Conservation (phyloP, 345 rosid genomes). For the Anacardium occidentale region DNA sequence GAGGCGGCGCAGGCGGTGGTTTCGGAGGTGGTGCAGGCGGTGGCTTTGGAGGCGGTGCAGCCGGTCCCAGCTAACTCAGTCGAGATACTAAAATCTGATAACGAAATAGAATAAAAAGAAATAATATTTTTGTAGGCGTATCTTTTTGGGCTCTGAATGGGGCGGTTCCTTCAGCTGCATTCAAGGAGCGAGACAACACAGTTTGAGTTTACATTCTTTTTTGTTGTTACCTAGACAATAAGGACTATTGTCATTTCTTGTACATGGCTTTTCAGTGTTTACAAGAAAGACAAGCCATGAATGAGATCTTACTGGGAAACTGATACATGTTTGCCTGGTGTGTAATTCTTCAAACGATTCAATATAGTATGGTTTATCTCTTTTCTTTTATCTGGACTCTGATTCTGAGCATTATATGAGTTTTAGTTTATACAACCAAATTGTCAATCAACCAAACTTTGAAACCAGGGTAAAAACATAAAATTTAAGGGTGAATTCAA, state of each 20-base stretch:
- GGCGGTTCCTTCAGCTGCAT: not conserved
- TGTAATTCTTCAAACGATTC: not conserved
- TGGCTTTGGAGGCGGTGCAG: no score
- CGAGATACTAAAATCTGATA: no score
- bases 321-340: not conserved
- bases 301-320: not conserved
- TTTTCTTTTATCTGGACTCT: no score
- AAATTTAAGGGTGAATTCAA: no score
- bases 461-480: no score
- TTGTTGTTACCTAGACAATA: not conserved
- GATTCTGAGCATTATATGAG: no score
- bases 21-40: no score
- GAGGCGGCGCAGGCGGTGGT: no score
- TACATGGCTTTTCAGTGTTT: not conserved
- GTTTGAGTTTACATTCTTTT: not conserved
- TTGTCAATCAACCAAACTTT: no score
- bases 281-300: not conserved
- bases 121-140: not conserved
- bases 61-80: no score
- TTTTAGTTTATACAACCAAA: no score
- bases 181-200: conserved; percentile 7
- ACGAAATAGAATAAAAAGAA: no score
- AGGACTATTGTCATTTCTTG: not conserved
- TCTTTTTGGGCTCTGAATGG: conserved; percentile 7
- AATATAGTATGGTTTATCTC: not conserved